phyloP scores from a whole-genome alignment of 2,329 filamentous ascomycete genomes.

The Pseudogymnoascus sp. region DNA sequence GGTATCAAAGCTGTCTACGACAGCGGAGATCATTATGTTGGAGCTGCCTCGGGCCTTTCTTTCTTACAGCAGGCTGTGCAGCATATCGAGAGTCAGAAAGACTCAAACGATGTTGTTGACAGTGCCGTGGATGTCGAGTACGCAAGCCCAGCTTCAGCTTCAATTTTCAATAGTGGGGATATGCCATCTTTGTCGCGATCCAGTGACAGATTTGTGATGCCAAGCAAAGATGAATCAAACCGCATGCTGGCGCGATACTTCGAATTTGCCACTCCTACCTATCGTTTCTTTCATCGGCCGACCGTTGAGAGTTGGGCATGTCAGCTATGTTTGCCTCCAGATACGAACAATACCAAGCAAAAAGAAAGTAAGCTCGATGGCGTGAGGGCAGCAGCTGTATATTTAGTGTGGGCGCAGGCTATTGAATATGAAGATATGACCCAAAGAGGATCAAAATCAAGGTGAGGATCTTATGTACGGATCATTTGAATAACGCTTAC shows the following conservation, averaged over 20 bases:
- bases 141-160: conserved; percentile 7
- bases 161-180: conserved; percentile 22
- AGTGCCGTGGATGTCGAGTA: conserved; percentile 1
- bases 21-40: conserved; percentile 47
- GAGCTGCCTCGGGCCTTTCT: conserved; percentile 45
- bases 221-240: conserved; percentile 9
- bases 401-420: conserved; percentile 6
- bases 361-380: background rate
- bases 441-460: background rate
- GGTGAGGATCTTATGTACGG: background rate
- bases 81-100: conserved; percentile 37
- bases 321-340: conserved; percentile 23
- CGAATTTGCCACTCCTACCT: conserved; percentile 52
- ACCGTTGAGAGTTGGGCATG: conserved; percentile 42
- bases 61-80: conserved; percentile 48
- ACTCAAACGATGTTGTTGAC: background rate
- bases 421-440: conserved; percentile 6
- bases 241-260: conserved; percentile 46
- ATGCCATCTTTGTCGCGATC: background rate
- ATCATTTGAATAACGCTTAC: background rate
- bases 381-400: background rate
- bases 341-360: background rate
- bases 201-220: conserved; percentile 8
- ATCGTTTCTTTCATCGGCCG: conserved; percentile 48
- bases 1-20: background rate